A percentile compares a stretch with the other conserved stretches of the same genome.
Conservation (phyloP, 139 green algal genomes). For the Chlamydomonas sphaeroides region DNA sequence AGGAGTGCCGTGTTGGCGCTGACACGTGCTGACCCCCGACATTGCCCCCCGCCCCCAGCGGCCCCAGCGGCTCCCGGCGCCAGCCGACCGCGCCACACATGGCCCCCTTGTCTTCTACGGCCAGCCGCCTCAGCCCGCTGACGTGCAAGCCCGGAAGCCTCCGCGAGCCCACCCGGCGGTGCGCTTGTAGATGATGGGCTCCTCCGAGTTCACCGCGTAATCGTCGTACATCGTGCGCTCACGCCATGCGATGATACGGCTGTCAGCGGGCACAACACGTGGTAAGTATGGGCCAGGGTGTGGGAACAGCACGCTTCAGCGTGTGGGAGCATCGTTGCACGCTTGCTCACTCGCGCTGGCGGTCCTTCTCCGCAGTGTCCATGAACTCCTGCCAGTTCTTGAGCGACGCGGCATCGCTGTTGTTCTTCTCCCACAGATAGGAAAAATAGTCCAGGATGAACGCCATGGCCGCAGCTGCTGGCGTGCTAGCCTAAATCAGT, state of each 20-base stretch:
- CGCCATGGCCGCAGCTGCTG: slow-evolving; percentile 41
- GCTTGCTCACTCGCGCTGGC: slow-evolving; percentile 55
- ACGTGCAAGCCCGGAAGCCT: no score
- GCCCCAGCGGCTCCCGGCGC: no score
- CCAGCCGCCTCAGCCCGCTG: no score
- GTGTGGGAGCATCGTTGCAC: no score
- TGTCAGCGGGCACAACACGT: no score
- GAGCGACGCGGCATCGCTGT: slow-evolving; percentile 31
- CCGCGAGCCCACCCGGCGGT: slow-evolving; percentile 53
- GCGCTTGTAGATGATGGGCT: slow-evolving; percentile 56
- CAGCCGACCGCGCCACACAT: background rate
- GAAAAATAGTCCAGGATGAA: slow-evolving; percentile 48
- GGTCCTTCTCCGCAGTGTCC: slow-evolving; percentile 49
- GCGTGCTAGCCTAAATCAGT: background rate
- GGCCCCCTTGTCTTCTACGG: no score
- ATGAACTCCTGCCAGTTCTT: slow-evolving; percentile 51
- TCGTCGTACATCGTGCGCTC: slow-evolving; percentile 52
- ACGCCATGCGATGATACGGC: slow-evolving; percentile 58
- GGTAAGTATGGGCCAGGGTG: no score
- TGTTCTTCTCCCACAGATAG: slow-evolving; percentile 31
- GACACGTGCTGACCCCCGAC: no score
- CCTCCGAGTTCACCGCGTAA: slow-evolving; percentile 49
- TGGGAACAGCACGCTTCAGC: no score
- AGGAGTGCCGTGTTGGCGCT: no score
- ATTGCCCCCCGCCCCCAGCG: no score